These are phyloP conservation scores for Ophiostoma perfectum DNA, from an alignment of 2,329 filamentous ascomycete genomes.

Conservation along the genomic window DNA sequence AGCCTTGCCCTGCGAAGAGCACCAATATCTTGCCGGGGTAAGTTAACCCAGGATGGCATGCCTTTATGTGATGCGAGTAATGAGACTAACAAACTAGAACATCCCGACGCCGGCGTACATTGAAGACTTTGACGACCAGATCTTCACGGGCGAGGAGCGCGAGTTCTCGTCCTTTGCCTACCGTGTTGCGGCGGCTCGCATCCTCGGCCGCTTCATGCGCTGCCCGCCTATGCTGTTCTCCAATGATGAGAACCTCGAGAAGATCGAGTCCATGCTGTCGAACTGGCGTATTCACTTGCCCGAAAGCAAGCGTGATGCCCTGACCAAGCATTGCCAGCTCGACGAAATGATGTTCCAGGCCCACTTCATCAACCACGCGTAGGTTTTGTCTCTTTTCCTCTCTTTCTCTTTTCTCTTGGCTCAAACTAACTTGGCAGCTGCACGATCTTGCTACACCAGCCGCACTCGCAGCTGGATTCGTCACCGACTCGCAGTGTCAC, in stretches of 20 bases:
- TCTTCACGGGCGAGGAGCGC: constrained; percentile 65
- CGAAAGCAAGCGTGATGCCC: constrained; percentile 60
- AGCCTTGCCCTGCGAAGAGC: constrained; percentile 74
- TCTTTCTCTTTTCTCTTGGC: too few relatives aligned
- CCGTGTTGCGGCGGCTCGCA: constrained; percentile 72
- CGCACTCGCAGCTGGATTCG: constrained; percentile 67
- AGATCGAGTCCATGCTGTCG: constrained; percentile 49
- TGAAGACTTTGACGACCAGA: constrained; percentile 67
- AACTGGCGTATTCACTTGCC: constrained; percentile 82
- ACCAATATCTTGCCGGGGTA: constrained; percentile 61
- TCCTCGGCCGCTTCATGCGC: constrained; percentile 69
- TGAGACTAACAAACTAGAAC: too few relatives aligned
- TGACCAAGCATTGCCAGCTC: constrained; percentile 63
- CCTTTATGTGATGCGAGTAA: too few relatives aligned
- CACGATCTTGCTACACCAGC: constrained; percentile 72
- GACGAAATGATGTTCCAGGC: constrained; percentile 93
- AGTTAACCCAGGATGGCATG: too few relatives aligned
- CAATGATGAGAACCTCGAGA: constrained; percentile 48
- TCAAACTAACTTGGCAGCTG: constrained; percentile 33
- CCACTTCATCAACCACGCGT: constrained; percentile 66
- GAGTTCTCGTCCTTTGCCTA: constrained; percentile 82
- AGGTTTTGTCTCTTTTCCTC: too few relatives aligned
- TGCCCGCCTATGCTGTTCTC: constrained; percentile 48
- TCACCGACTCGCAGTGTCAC: constrained; percentile 54
- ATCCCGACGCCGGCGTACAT: constrained; percentile 58